Evolutionary conservation across 805 yeast genomes (phyloP).

Genomic region (Candida ovalis): DNA sequence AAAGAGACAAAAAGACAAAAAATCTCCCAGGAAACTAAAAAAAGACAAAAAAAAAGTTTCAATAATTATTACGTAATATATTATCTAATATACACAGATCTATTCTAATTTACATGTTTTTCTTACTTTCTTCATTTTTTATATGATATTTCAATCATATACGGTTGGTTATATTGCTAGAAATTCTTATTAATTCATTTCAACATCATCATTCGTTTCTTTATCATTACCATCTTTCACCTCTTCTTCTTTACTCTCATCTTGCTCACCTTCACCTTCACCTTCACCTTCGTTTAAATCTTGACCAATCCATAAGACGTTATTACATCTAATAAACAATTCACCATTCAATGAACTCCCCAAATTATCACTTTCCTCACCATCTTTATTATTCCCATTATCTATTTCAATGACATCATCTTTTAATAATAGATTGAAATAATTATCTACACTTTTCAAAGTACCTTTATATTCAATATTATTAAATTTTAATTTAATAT

Average conservation of each 20-base stretch:
- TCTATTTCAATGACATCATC: slow-evolving; percentile 44
- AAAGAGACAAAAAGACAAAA: too few species aligned
- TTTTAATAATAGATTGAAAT: slow-evolving; percentile 82
- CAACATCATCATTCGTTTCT: slow-evolving; percentile 10
- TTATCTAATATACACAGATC: too few species aligned
- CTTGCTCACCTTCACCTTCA: slow-evolving; percentile 3
- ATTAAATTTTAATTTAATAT: slow-evolving; percentile 87
- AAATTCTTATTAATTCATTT: slow-evolving; percentile 7
- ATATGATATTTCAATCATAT: too few species aligned
- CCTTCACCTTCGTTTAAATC: slow-evolving; percentile 32
- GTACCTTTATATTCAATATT: slow-evolving; percentile 81
- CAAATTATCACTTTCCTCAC: slow-evolving; percentile 29
- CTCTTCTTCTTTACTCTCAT: slow-evolving; percentile 7
- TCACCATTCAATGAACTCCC: too few species aligned
- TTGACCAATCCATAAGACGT: slow-evolving; percentile 73
- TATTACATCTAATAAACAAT: slow-evolving; percentile 84
- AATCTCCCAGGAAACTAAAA: too few species aligned
- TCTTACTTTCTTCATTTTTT: too few species aligned
- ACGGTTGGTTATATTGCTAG: too few species aligned
- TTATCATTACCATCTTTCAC: slow-evolving; percentile 3
- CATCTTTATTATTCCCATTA: slow-evolving; percentile 49
- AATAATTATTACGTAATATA: too few species aligned
- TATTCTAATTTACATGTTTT: too few species aligned
- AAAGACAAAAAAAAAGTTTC: too few species aligned
- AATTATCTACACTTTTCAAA: slow-evolving; percentile 78